Evolutionary conservation across 306 rosid genomes (phyloP).

Genomic region (Astragalus glycyphyllos): DNA sequence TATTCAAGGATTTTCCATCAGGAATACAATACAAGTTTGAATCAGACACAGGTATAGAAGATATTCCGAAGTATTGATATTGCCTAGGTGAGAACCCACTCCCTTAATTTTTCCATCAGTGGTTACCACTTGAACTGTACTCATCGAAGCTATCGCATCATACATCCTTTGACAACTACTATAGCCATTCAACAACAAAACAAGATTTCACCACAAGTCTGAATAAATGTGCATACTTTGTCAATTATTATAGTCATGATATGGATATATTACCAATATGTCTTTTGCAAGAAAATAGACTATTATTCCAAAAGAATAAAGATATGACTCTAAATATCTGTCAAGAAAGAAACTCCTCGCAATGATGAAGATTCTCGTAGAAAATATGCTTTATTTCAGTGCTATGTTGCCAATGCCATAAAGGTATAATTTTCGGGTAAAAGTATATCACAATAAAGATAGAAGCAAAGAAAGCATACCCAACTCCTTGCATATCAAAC

Average conservation of each 20-base stretch:
- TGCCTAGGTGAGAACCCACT: no score
- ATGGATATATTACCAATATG: not conserved
- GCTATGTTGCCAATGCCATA: slow-evolving; percentile 12
- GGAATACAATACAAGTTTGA: no score
- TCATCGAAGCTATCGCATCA: not conserved
- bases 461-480: slow-evolving; percentile 63
- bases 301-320: slow-evolving; percentile 9
- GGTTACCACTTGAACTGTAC: no score
- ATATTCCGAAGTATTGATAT: no score
- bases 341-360: not conserved
- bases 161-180: slow-evolving; percentile 12
- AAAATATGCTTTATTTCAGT: slow-evolving; percentile 21
- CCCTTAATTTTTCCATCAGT: no score
- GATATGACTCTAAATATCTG: slow-evolving; percentile 11
- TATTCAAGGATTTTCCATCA: no score
- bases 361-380: not conserved
- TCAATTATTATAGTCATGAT: slow-evolving; percentile 18
- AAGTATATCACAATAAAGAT: slow-evolving; percentile 36
- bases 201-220: not conserved
- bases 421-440: not conserved
- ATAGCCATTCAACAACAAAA: slow-evolving; percentile 20
- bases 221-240: slow-evolving; percentile 12
- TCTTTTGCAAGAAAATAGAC: not conserved
- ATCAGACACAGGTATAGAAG: no score
- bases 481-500: slow-evolving; percentile 97